phyloP scores from a whole-genome alignment of 331 rosid species.

The Quercus tomentella region DNA sequence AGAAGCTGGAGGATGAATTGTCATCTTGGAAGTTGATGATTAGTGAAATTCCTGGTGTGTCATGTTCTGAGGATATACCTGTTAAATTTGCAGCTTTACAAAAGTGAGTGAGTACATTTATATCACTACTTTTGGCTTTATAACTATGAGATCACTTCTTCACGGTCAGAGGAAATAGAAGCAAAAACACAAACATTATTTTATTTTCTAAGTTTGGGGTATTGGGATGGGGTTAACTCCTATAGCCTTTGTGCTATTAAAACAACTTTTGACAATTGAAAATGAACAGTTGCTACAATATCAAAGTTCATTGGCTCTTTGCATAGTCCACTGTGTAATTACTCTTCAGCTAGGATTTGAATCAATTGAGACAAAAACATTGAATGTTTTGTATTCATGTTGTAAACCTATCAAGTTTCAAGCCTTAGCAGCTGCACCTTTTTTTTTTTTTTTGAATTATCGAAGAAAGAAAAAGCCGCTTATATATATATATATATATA shows the following conservation, averaged over 20 bases:
- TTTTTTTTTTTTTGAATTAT: too few relatives aligned
- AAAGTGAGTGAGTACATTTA: slow-evolving; percentile 50
- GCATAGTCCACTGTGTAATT: neutral
- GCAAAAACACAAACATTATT: neutral
- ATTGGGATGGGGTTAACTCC: neutral
- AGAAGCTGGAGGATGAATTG: slow-evolving; percentile 75
- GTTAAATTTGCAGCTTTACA: slow-evolving; percentile 75
- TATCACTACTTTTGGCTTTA: slow-evolving; percentile 14
- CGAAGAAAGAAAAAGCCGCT: too few relatives aligned
- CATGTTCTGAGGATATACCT: slow-evolving; percentile 74
- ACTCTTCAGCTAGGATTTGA: neutral
- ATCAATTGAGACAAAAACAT: neutral
- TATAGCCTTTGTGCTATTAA: neutral
- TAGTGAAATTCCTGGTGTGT: slow-evolving; percentile 69
- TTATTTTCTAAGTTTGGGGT: neutral
- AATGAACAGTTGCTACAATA: neutral
- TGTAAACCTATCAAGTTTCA: neutral
- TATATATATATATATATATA: too few relatives aligned
- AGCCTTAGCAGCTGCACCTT: too few relatives aligned
- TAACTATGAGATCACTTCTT: slow-evolving; percentile 2
- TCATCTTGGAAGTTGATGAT: slow-evolving; percentile 60
- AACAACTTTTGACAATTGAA: slow-evolving; percentile 18
- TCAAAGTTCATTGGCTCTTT: neutral
- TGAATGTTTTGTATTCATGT: neutral
- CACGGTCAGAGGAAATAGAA: neutral